Evolutionary conservation across 2,329 filamentous ascomycete genomes (phyloP).

Genomic region (Neurospora crassa): DNA sequence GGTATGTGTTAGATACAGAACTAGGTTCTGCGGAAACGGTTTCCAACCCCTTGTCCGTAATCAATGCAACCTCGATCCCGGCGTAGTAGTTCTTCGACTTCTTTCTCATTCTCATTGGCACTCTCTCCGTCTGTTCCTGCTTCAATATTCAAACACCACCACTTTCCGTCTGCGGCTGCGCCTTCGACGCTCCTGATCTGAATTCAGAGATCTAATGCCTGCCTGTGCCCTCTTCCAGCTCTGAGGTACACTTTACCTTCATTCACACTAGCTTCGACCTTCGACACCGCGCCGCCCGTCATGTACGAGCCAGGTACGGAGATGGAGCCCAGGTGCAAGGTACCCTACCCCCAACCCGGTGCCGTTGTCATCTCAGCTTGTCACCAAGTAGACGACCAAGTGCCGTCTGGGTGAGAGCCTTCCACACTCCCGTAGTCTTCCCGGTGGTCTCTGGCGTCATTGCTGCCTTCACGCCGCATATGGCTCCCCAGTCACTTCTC

Average conservation of each 20-base stretch:
- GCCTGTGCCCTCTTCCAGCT: neutral
- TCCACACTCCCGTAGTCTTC: neutral
- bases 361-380: neutral
- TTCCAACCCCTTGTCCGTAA: neutral
- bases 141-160: neutral
- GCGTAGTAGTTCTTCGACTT: neutral
- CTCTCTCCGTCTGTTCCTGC: neutral
- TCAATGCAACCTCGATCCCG: neutral
- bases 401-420: neutral
- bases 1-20: neutral
- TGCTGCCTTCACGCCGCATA: slow-evolving; percentile 19
- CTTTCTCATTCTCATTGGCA: neutral
- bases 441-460: slow-evolving; percentile 10
- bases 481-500: slow-evolving; percentile 4
- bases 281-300: neutral
- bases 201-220: neutral
- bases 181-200: neutral
- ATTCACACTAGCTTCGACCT: neutral
- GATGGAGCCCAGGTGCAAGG: neutral
- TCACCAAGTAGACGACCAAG: neutral
- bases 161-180: neutral
- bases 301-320: neutral
- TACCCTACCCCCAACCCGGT: neutral
- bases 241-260: neutral
- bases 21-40: neutral